A percentile compares a stretch with the other conserved stretches of the same genome.
Conservation (phyloP, 2,329 filamentous ascomycete species). For the Neofusicoccum ribis region DNA sequence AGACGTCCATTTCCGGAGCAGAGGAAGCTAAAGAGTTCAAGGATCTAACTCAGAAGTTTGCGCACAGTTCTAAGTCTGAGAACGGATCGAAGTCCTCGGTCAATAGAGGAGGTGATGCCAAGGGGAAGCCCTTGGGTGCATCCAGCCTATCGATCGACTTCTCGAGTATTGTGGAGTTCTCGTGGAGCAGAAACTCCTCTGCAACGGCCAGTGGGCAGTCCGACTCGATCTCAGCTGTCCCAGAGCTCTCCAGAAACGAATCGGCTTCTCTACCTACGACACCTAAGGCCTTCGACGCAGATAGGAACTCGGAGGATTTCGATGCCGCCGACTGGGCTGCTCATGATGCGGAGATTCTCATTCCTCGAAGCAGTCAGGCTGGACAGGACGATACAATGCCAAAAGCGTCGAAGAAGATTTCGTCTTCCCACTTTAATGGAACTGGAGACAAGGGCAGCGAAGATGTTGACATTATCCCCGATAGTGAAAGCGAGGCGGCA, state of each 20-base stretch:
- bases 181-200: background rate
- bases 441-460: conserved; percentile 44
- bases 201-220: too few relatives aligned
- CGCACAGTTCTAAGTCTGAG: background rate
- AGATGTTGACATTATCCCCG: conserved; percentile 45
- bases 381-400: background rate
- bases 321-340: conserved; percentile 31
- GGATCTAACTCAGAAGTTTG: conserved; percentile 5
- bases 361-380: conserved; percentile 26
- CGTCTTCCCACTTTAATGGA: background rate
- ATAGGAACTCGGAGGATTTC: background rate
- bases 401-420: background rate
- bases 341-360: conserved; percentile 33
- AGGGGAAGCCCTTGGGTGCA: background rate
- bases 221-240: background rate
- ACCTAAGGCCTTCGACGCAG: background rate
- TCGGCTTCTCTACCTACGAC: background rate
- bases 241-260: background rate
- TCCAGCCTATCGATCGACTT: background rate
- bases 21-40: background rate
- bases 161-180: background rate
- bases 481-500: conserved; percentile 40
- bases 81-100: background rate
- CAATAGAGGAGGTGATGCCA: background rate
- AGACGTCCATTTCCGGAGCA: background rate